Conservation (phyloP, 2,329 filamentous ascomycete genomes). For the Didymella exigua region DNA sequence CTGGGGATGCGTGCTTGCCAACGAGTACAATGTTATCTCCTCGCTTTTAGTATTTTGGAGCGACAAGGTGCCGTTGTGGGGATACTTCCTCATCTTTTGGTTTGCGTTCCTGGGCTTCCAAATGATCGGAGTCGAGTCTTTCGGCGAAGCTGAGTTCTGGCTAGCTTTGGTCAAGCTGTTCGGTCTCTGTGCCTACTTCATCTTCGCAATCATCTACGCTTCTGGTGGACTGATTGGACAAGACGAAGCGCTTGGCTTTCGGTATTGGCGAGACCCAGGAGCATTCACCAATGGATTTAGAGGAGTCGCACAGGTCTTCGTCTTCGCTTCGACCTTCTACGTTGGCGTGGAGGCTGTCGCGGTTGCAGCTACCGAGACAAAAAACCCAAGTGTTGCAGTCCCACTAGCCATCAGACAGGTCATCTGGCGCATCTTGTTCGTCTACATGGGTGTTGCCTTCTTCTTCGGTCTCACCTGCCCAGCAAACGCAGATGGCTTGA, state of each 20-base stretch:
- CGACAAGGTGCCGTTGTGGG: conserved; percentile 53
- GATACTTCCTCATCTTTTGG: conserved; percentile 52
- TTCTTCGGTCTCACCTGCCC: conserved; percentile 70
- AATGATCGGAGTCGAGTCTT: conserved; percentile 50
- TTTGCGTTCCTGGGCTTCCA: conserved; percentile 47
- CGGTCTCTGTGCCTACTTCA: conserved; percentile 48
- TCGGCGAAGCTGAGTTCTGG: conserved; percentile 53
- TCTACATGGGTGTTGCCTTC: conserved; percentile 53
- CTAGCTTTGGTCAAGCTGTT: conserved; percentile 49
- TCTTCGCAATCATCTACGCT: conserved; percentile 50
- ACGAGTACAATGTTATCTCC: conserved; percentile 73
- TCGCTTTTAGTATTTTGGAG: conserved; percentile 71
- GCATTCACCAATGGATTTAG: conserved; percentile 50
- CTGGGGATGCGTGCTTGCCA: conserved; percentile 69
- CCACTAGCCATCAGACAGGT: conserved; percentile 55
- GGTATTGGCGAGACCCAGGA: conserved; percentile 50
- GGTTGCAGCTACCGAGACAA: conserved; percentile 45
- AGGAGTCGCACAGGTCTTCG: conserved; percentile 51
- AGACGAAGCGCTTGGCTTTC: conserved; percentile 42
- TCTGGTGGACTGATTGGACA: conserved; percentile 38
- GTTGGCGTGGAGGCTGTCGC: conserved; percentile 46
- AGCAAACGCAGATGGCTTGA: conserved; percentile 66
- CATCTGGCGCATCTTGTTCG: conserved; percentile 52
- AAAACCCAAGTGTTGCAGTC: conserved; percentile 54
- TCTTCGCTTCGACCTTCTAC: conserved; percentile 52